phyloP scores from a whole-genome alignment of 169 alveolate genomes.

The Theileria orientalis region DNA sequence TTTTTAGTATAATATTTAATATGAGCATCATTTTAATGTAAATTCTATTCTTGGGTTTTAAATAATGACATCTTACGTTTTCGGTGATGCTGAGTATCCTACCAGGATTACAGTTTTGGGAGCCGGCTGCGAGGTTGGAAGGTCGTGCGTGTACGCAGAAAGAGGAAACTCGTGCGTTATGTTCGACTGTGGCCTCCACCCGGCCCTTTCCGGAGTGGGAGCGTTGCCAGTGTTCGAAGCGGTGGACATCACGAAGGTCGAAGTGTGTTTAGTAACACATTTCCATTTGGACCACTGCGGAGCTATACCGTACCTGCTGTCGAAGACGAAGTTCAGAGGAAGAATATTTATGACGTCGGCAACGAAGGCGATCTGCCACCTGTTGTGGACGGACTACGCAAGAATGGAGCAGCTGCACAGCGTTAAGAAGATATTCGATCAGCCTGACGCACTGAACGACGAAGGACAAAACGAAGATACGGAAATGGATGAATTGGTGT shows the following conservation, averaged over 20 bases:
- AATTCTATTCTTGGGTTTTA: neutral
- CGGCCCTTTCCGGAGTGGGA: slow-evolving; percentile 95
- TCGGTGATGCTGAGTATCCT: slow-evolving; percentile 13
- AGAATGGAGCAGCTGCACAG: slow-evolving; percentile 62
- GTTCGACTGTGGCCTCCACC: slow-evolving; percentile 99
- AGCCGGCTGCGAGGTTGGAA: slow-evolving; percentile 93
- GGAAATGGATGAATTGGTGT: slow-evolving; percentile 63
- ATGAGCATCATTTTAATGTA: neutral
- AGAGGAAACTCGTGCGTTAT: slow-evolving; percentile 90
- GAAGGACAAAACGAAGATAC: slow-evolving; percentile 6
- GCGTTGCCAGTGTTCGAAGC: slow-evolving; percentile 97
- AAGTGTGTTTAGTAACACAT: slow-evolving; percentile 93
- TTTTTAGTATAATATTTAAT: too few species aligned
- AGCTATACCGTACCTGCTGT: slow-evolving; percentile 94
- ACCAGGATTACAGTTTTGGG: slow-evolving; percentile 80
- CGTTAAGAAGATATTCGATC: slow-evolving; percentile 56
- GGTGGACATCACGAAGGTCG: slow-evolving; percentile 90
- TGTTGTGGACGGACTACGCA: slow-evolving; percentile 90
- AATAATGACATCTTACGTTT: neutral
- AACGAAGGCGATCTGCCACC: slow-evolving; percentile 92
- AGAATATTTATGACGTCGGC: slow-evolving; percentile 92
- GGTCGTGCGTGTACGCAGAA: slow-evolving; percentile 94
- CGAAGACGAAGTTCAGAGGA: slow-evolving; percentile 92
- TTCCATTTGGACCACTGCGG: slow-evolving; percentile 98
- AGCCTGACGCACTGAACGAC: slow-evolving; percentile 13